phyloP scores from a whole-genome alignment of 2,329 filamentous ascomycete genomes.

The Cytospora piceae region DNA sequence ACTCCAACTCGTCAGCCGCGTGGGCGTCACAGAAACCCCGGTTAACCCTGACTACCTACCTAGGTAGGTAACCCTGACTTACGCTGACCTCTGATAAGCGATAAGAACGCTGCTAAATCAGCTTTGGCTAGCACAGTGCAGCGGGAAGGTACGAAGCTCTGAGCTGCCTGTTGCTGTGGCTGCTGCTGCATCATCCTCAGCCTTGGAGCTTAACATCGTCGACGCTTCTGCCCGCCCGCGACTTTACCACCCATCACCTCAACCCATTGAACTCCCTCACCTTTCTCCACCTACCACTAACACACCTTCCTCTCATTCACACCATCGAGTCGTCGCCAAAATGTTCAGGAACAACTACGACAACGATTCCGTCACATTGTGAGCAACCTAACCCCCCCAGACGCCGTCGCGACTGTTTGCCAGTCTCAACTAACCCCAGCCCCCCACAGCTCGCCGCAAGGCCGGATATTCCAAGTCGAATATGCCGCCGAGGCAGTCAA shows the following conservation, averaged over 20 bases:
- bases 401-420: constrained; percentile 31
- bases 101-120: constrained; percentile 22
- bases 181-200: constrained; percentile 27
- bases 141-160: constrained; percentile 34
- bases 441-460: constrained; percentile 83
- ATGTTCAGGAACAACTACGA: constrained; percentile 99
- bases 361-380: constrained; percentile 99
- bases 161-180: constrained; percentile 34
- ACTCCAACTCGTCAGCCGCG: constrained; percentile 22
- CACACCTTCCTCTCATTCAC: neutral
- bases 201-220: constrained; percentile 29
- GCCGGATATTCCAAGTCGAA: constrained; percentile 99
- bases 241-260: constrained; percentile 5
- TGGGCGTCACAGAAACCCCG: constrained; percentile 15
- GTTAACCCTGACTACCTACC: neutral
- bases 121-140: constrained; percentile 6
- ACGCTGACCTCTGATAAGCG: constrained; percentile 25
- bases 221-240: constrained; percentile 16
- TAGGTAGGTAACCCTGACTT: neutral
- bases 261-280: neutral
- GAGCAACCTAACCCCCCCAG: constrained; percentile 45
- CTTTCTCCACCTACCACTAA: neutral
- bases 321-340: constrained; percentile 43
- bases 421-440: constrained; percentile 38
- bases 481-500: constrained; percentile 99